A percentile compares a stretch with the other conserved stretches of the same genome.
phyloP scores from a whole-genome alignment of 2,329 filamentous ascomycete species.

The Curvularia spicifera region DNA sequence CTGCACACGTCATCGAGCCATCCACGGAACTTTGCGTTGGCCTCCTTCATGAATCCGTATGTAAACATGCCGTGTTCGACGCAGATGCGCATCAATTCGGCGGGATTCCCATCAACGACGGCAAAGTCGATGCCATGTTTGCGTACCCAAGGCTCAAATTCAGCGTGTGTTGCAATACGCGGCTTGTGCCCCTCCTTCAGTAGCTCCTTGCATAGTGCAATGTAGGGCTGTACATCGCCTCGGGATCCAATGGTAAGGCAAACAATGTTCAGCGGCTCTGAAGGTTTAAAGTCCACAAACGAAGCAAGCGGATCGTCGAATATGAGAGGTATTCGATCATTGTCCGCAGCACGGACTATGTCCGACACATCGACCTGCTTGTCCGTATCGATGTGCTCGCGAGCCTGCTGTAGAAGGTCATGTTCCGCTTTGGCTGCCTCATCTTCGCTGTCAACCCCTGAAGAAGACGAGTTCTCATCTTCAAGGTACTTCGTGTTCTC shows the following conservation, averaged over 20 bases:
- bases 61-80: slow-evolving; percentile 98
- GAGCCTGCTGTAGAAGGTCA: slow-evolving; percentile 77
- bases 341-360: slow-evolving; percentile 40
- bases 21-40: slow-evolving; percentile 75
- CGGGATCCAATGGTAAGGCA: slow-evolving; percentile 95
- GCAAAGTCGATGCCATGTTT: slow-evolving; percentile 94
- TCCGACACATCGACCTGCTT: slow-evolving; percentile 33
- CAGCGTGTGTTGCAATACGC: slow-evolving; percentile 87
- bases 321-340: slow-evolving; percentile 74
- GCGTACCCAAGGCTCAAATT: slow-evolving; percentile 89
- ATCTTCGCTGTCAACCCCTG: slow-evolving; percentile 72
- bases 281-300: slow-evolving; percentile 88
- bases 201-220: slow-evolving; percentile 90
- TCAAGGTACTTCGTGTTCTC: slow-evolving; percentile 74
- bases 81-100: slow-evolving; percentile 92
- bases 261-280: slow-evolving; percentile 79
- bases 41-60: slow-evolving; percentile 85
- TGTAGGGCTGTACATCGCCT: slow-evolving; percentile 97
- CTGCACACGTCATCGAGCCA: slow-evolving; percentile 90
- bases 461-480: slow-evolving; percentile 70
- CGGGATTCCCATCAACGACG: slow-evolving; percentile 87
- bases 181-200: slow-evolving; percentile 85
- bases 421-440: slow-evolving; percentile 81
- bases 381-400: slow-evolving; percentile 51
- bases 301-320: slow-evolving; percentile 91